Evolutionary conservation across 805 yeast species (phyloP).

Genomic region (Starmerella sp.): DNA sequence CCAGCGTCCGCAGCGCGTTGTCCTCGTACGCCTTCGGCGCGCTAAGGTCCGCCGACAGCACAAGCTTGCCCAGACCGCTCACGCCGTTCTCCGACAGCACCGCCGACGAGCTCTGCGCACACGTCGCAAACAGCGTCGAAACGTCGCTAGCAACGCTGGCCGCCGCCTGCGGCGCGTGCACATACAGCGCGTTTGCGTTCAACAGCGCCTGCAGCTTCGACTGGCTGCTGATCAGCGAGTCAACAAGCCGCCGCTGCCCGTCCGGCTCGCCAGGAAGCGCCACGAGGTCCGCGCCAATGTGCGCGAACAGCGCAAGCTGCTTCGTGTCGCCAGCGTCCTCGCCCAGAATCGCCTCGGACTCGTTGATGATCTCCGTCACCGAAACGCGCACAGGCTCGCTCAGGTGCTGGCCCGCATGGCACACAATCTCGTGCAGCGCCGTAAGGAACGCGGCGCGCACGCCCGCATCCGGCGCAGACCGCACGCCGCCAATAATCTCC

Average conservation of each 20-base stretch:
- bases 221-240: slow-evolving; percentile 13
- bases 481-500: slow-evolving; percentile 67
- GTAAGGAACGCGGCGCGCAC: slow-evolving; percentile 67
- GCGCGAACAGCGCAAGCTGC: slow-evolving; percentile 28
- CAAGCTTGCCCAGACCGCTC: slow-evolving; percentile 69
- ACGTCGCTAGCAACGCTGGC: slow-evolving; percentile 22
- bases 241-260: slow-evolving; percentile 30
- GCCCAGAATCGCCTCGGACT: slow-evolving; percentile 39
- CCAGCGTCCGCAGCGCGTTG: slow-evolving; percentile 34
- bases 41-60: slow-evolving; percentile 32
- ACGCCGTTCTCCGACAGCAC: slow-evolving; percentile 57
- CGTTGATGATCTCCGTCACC: slow-evolving; percentile 63
- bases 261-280: slow-evolving; percentile 34
- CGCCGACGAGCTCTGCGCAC: slow-evolving; percentile 14
- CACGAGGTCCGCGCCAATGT: slow-evolving; percentile 33
- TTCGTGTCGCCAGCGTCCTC: slow-evolving; percentile 30
- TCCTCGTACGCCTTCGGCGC: slow-evolving; percentile 25
- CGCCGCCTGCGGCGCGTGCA: slow-evolving; percentile 24
- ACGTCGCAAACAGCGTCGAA: slow-evolving; percentile 1
- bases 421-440: slow-evolving; percentile 72
- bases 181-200: slow-evolving; percentile 24
- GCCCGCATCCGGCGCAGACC: slow-evolving; percentile 54
- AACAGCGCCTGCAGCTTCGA: slow-evolving; percentile 19
- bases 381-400: slow-evolving; percentile 59
- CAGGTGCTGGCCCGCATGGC: slow-evolving; percentile 67